Evolutionary conservation across 2,329 filamentous ascomycete species (phyloP).

Genomic region (Fusarium veterinarium): DNA sequence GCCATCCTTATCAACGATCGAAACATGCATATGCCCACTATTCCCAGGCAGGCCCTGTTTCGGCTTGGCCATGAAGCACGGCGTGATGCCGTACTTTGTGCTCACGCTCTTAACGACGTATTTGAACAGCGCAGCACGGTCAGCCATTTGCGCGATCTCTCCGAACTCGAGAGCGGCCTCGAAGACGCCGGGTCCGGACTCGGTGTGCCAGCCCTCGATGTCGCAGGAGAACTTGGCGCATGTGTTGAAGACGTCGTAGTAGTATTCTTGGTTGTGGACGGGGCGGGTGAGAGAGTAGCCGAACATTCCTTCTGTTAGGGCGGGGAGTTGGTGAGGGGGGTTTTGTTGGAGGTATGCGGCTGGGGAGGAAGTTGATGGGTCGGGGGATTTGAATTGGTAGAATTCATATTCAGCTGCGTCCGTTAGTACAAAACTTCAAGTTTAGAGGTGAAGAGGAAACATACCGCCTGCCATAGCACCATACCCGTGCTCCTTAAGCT

Average conservation of each 20-base stretch:
- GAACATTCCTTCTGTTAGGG: constrained; percentile 94
- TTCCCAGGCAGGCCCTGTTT: constrained; percentile 91
- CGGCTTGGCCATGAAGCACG: constrained; percentile 99
- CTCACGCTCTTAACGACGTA: constrained; percentile 91
- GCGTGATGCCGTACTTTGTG: constrained; percentile 88
- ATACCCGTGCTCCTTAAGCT: constrained; percentile 75
- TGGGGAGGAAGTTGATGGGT: constrained; percentile 68
- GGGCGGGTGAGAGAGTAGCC: constrained; percentile 91
- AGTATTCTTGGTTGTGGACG: constrained; percentile 92
- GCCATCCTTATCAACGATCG: constrained; percentile 81
- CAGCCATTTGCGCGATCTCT: constrained; percentile 89
- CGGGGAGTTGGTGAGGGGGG: constrained; percentile 76
- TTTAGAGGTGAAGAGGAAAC: constrained; percentile 41
- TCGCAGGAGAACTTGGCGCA: constrained; percentile 82
- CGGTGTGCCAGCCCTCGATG: constrained; percentile 96
- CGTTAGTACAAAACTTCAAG: not conserved
- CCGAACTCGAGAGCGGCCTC: constrained; percentile 95
- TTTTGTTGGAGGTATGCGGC: constrained; percentile 80
- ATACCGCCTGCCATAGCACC: constrained; percentile 90
- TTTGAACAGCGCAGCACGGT: constrained; percentile 93
- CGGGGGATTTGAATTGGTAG: constrained; percentile 85
- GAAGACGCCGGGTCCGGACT: constrained; percentile 93
- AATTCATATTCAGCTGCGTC: constrained; percentile 89
- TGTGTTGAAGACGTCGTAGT: constrained; percentile 85
- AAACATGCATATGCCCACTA: constrained; percentile 95